A percentile compares a stretch with the other conserved stretches of the same genome.
phyloP scores from a whole-genome alignment of 192 early-diverging fungal species.

The Podila epicladia region DNA sequence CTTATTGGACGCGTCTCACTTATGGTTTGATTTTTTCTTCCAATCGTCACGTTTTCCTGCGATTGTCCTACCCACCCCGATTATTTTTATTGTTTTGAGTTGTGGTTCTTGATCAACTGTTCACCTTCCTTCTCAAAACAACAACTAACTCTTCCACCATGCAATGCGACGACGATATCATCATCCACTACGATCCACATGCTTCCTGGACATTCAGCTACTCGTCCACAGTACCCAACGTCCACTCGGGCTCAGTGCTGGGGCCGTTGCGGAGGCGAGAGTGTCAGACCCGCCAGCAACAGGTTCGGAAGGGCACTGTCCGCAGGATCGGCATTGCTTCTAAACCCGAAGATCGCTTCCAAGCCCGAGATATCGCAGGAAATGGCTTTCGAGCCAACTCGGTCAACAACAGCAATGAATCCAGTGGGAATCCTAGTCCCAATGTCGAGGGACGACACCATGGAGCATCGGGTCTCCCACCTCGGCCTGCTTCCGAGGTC shows the following conservation, averaged over 20 bases:
- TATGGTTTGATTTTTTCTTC: background rate
- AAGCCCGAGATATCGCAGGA: background rate
- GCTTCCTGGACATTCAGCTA: conserved; percentile 14
- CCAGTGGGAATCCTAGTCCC: too few species aligned
- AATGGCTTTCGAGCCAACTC: background rate
- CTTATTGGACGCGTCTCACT: background rate
- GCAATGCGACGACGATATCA: background rate
- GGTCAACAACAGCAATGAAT: too few species aligned
- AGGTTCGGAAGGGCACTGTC: conserved; percentile 19
- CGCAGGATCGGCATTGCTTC: conserved; percentile 23
- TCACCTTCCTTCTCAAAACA: too few species aligned
- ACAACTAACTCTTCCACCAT: background rate
- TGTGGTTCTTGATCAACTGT: too few species aligned
- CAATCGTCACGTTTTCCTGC: background rate
- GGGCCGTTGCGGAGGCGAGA: conserved; percentile 29
- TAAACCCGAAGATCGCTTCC: conserved; percentile 7
- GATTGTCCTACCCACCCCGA: too few species aligned
- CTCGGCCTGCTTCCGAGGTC: background rate
- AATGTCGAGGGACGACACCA: too few species aligned
- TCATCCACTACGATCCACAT: background rate
- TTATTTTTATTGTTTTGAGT: too few species aligned
- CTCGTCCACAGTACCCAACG: background rate
- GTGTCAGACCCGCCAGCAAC: conserved; percentile 41
- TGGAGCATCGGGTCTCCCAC: background rate
- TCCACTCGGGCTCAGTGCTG: conserved; percentile 6